A percentile compares a stretch with the other conserved stretches of the same genome.
Evolutionary conservation across 305 asterid genomes (phyloP).

Genomic region (Solanum chacoense): DNA sequence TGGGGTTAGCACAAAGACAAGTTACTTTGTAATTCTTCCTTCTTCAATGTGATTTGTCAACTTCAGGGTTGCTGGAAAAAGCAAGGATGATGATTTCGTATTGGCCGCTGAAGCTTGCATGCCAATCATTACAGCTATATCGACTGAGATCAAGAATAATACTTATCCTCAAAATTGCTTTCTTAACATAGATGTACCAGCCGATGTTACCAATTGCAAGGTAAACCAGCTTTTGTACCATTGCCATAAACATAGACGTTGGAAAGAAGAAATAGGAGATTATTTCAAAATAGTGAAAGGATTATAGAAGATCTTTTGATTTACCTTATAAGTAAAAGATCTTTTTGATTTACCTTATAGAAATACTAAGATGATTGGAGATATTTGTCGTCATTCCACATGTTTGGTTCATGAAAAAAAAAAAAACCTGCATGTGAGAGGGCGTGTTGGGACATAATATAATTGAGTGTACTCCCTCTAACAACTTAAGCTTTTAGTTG

Average conservation of each 20-base stretch:
- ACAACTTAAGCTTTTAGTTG: background rate
- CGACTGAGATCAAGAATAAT: conserved; percentile 45
- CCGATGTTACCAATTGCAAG: conserved; percentile 59
- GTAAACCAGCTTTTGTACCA: conserved; percentile 13
- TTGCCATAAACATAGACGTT: background rate
- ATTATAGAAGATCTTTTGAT: background rate
- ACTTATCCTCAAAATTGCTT: conserved; percentile 56
- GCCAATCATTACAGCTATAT: conserved; percentile 51
- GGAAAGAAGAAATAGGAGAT: background rate
- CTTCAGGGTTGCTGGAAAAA: conserved; percentile 54
- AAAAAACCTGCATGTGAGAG: background rate
- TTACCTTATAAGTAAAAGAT: background rate
- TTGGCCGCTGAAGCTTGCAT: conserved; percentile 85
- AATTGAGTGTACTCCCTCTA: background rate
- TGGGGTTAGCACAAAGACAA: background rate
- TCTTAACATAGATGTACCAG: conserved; percentile 64
- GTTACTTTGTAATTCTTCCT: background rate
- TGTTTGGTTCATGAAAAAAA: background rate
- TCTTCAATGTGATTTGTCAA: conserved; percentile 4
- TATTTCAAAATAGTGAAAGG: background rate
- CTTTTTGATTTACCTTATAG: background rate
- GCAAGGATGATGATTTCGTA: conserved; percentile 42
- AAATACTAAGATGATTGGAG: background rate
- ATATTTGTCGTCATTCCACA: background rate
- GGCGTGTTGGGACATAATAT: background rate